Base-by-base conservation (phyloP, 108 stramenopile species). In the Nitzschia putrida region DNA sequence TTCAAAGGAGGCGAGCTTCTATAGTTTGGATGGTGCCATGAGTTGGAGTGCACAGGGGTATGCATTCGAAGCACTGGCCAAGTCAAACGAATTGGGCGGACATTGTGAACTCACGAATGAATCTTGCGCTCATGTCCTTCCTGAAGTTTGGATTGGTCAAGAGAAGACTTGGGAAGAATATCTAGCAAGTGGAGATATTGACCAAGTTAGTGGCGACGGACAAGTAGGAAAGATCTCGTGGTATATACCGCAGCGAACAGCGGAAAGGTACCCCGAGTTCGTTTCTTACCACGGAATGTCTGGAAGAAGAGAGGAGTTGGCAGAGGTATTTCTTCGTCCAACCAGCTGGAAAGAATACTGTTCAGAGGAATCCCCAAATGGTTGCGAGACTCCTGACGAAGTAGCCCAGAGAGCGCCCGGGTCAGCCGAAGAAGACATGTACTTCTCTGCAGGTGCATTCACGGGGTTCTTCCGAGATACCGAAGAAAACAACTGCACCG, bases 321-420 rank as follows among this genome's bases (percentile, higher is more conserved):
- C 83, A 0, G 59, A 60, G 9, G 74, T 49, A 1, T 84, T 84
- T 53, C 38, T 68, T 7, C 61, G 79, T 5, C 83, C 83, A 4
- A 77, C 72, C 14, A 84, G 42, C 6, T 84, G 76, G 73, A 29
- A 49, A 40, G 68, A 77, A 37, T 84, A 77, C 52, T 84, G 83
- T 45, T 12, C 20, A 8, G 51, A 70, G 9, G 73, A 79, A 21
- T 72, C 70, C 7, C 24, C 55, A 0, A 71, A 16, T 24, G 71
- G 61, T 52, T 83, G 82, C 42, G 8, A 50, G 16, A 12, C 18
- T 44, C 74, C 74, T 0, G 56, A 69, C 24, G 66, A 57, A 11
- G 67, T 80, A 29, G 79, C 76, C 12, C 37, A 26, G 12, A 43
- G 79, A 26, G 44, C 69, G 5, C 61, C 74, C 7, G 5, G 37